These are phyloP conservation scores for Fusarium sp. DNA, from an alignment of 2,329 filamentous ascomycete species.

Conservation along the genomic window DNA sequence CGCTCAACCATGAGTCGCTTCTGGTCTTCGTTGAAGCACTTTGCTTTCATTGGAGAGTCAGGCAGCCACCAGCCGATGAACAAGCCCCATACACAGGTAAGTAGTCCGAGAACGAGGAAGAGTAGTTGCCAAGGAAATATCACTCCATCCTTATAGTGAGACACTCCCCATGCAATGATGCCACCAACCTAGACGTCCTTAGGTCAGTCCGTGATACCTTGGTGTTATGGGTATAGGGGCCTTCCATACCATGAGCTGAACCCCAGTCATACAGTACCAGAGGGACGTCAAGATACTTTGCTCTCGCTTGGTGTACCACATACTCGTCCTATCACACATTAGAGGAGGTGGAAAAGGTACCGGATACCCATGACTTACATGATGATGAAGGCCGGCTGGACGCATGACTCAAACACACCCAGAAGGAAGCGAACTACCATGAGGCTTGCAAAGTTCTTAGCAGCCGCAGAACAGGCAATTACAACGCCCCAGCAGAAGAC, in stretches of 20 bases:
- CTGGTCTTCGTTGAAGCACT: neutral
- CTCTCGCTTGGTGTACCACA: neutral
- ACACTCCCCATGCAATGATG: neutral
- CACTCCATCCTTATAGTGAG: neutral
- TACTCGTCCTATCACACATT: conserved; percentile 9
- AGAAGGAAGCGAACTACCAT: conserved; percentile 54
- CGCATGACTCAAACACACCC: conserved; percentile 56
- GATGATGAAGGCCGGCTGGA: conserved; percentile 56
- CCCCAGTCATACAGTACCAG: neutral
- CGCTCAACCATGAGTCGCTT: neutral
- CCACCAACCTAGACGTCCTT: neutral
- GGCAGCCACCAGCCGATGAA: neutral
- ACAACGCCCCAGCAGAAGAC: conserved; percentile 55
- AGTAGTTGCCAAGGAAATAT: neutral
- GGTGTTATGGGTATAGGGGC: neutral
- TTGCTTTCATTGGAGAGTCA: neutral
- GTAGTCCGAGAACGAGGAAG: neutral
- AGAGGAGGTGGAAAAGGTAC: accelerated
- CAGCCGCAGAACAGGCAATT: conserved; percentile 47
- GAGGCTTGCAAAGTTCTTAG: conserved; percentile 52
- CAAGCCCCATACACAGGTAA: neutral
- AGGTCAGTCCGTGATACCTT: neutral
- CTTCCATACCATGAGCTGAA: neutral
- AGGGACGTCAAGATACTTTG: neutral
- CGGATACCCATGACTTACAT: conserved; percentile 34